Base-by-base conservation (phyloP, 2,329 filamentous ascomycete species). In the Ilyonectria mors-panacis region DNA sequence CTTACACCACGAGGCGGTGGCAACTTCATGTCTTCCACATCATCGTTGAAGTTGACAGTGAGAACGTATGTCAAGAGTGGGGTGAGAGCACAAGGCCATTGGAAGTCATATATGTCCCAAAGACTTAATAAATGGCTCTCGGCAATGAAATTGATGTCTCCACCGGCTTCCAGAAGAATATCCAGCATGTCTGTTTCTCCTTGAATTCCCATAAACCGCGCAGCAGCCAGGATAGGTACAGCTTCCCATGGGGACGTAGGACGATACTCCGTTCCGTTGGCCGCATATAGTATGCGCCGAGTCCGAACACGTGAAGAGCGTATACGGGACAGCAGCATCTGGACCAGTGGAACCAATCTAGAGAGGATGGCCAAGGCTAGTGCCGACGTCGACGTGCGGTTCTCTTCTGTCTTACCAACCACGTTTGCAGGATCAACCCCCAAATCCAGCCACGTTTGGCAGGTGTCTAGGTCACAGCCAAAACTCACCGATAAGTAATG, bases 191-290 rank as follows among this genome's bases (percentile, higher is more conserved):
- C n/a, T 30, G 35, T 44, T 21, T 33, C n/a, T 33, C 47, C 48
- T 9, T 35, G 6, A 15, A 6, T 53, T 44, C 23, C 48, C 58
- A 60, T 60, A 5, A 33, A 4, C 6, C 33, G 15, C 10, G 58
- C 47, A 17, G 58, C 58, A 33, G 35, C 37, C 6, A 60, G n/a
- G 47, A 54, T 54, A 15, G 48, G 44, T 5, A 48, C 19, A 2
- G 44, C 39, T 8, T 35, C 6, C 55, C 55, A 47, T 5, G 39
- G 12, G 2, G 6, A 5, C n/a, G 21, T 23, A n/a, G 17, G 39
- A 1, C 13, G 15, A 44, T 19, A 19, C 12, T 30, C 28, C 5
- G 8, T 8, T 4, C 28, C 28, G 28, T 30, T 30, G 4, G 4
- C 28, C 8, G 28, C 28, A 8, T 30, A 30, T 30, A 30, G 28